These are phyloP conservation scores for Mucor piriformis DNA, from an alignment of 371 early-diverging fungal genomes.

Conservation along the genomic window DNA sequence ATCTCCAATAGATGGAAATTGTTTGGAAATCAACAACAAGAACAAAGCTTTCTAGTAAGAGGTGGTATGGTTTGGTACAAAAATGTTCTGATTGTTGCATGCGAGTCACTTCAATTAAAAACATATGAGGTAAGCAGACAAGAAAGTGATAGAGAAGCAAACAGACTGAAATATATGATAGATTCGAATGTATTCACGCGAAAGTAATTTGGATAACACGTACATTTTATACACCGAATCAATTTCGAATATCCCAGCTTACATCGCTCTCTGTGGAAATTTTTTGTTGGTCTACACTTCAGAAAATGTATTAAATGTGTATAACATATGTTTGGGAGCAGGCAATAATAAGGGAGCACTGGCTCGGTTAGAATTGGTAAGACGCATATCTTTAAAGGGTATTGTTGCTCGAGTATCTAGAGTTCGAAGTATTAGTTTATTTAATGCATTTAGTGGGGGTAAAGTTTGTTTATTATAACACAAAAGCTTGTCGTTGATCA, in stretches of 20 bases:
- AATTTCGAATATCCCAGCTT: constrained; percentile 45
- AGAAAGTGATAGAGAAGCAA: neutral
- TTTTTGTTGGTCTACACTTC: constrained; percentile 70
- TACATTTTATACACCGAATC: constrained; percentile 60
- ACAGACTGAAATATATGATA: neutral
- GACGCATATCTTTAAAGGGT: constrained; percentile 69
- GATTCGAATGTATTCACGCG: constrained; percentile 80
- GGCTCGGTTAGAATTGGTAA: constrained; percentile 54
- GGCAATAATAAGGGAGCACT: neutral
- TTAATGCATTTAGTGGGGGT: constrained; percentile 37
- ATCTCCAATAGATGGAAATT: constrained; percentile 81
- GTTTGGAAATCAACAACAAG: constrained; percentile 86
- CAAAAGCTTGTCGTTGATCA: neutral
- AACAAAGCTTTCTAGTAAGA: constrained; percentile 72
- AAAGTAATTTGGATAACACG: constrained; percentile 72
- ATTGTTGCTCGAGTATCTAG: constrained; percentile 60
- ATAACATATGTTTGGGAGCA: constrained; percentile 23
- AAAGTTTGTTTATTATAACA: neutral
- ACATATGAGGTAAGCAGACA: constrained; percentile 63
- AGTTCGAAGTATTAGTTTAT: constrained; percentile 61
- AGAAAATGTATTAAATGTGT: constrained; percentile 67
- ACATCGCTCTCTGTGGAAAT: constrained; percentile 60
- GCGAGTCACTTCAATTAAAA: constrained; percentile 48
- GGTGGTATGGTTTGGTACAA: constrained; percentile 85
- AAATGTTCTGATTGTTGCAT: constrained; percentile 69